Evolutionary conservation across 257 asterid species (phyloP).

Genomic region (Cruciata laevipes): DNA sequence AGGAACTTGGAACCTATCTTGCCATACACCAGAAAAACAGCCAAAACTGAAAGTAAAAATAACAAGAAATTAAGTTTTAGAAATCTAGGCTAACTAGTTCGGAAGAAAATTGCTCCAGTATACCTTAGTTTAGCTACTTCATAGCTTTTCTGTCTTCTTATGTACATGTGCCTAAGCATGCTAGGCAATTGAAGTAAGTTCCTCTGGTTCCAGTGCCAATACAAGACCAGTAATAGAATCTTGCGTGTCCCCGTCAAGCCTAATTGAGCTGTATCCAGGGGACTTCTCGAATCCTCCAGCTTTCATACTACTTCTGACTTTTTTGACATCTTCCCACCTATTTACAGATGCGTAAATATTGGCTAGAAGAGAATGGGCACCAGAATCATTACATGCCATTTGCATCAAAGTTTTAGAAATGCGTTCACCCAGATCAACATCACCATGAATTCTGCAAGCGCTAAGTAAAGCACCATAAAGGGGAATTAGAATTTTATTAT

Average conservation of each 20-base stretch:
- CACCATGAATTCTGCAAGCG: constrained; percentile 67
- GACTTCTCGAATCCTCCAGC: constrained; percentile 40
- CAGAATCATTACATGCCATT: constrained; percentile 50
- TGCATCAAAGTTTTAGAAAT: constrained; percentile 47
- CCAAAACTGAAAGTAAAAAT: constrained; percentile 6
- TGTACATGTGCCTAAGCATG: background rate
- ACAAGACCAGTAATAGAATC: constrained; percentile 13
- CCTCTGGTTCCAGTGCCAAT: constrained; percentile 1
- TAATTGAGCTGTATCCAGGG: constrained; percentile 70
- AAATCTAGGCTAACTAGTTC: constrained; percentile 1
- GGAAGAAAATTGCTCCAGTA: background rate
- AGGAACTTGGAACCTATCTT: constrained; percentile 39
- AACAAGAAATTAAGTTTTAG: background rate
- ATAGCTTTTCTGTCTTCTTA: background rate
- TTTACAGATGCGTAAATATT: constrained; percentile 59
- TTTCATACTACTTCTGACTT: constrained; percentile 45
- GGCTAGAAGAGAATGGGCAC: constrained; percentile 56
- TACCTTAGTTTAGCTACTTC: background rate
- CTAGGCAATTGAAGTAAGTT: background rate
- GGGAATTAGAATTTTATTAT: constrained; percentile 38
- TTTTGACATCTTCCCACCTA: constrained; percentile 69
- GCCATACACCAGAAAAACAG: constrained; percentile 21
- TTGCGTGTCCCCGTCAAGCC: constrained; percentile 17
- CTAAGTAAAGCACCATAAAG: constrained; percentile 74
- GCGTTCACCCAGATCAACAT: constrained; percentile 65